phyloP scores from a whole-genome alignment of 1,284 basidiomycete species.

The Cutaneotrichosporon curvatum region DNA sequence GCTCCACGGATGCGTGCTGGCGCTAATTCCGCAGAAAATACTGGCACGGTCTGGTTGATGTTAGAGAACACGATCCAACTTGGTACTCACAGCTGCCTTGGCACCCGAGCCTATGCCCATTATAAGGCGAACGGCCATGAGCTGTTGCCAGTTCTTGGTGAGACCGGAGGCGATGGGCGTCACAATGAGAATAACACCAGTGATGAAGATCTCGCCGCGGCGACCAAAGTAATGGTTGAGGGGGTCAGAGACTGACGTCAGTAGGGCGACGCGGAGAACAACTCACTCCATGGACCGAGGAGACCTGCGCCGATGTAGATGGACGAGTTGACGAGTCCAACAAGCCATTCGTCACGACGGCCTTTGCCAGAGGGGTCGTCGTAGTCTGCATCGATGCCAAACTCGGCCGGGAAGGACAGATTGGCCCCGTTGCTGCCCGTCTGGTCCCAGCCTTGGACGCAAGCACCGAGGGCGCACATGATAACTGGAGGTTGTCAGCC shows the following conservation, averaged over 20 bases:
- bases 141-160: slow-evolving; percentile 54
- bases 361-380: slow-evolving; percentile 2
- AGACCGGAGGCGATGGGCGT: slow-evolving; percentile 49
- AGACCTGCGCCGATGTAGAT: slow-evolving; percentile 57
- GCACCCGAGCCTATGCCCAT: slow-evolving; percentile 42
- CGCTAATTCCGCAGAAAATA: slow-evolving; percentile 42
- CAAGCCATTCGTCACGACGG: slow-evolving; percentile 36
- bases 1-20: slow-evolving; percentile 50
- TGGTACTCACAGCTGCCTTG: slow-evolving; percentile 46
- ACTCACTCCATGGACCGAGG: slow-evolving; percentile 49
- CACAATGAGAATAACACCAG: slow-evolving; percentile 48
- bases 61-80: too few relatives aligned
- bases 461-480: slow-evolving; percentile 36
- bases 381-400: slow-evolving; percentile 49
- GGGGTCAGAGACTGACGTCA: slow-evolving; percentile 55
- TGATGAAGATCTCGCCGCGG: slow-evolving; percentile 68
- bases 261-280: neutral
- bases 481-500: slow-evolving; percentile 7
- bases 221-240: slow-evolving; percentile 65
- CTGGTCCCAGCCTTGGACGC: slow-evolving; percentile 40
- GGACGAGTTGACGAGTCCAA: slow-evolving; percentile 66
- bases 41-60: slow-evolving; percentile 52
- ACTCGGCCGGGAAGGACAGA: slow-evolving; percentile 59
- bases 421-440: slow-evolving; percentile 52
- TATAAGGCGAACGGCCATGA: slow-evolving; percentile 45